A percentile compares a stretch with the other conserved stretches of the same genome.
Conservation (phyloP, 148 eudicot genomes). For the Bassia scoparia region DNA sequence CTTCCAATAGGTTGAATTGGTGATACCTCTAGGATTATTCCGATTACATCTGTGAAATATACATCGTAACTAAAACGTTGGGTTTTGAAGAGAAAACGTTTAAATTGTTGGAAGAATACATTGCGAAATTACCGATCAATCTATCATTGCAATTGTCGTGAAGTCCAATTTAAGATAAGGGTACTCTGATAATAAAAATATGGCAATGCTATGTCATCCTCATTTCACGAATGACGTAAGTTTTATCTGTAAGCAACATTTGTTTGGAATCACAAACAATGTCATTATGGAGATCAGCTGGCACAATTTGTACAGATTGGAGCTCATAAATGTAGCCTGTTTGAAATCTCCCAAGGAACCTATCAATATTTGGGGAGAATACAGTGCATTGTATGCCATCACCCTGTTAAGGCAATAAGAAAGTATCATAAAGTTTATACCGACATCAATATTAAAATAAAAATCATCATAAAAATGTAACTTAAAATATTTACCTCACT, state of each 20-base stretch:
- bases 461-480: no score
- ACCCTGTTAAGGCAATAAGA: not conserved
- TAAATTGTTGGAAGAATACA: not conserved
- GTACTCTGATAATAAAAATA: no score
- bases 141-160: not conserved
- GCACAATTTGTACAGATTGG: not conserved
- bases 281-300: not conserved
- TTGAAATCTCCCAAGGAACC: not conserved
- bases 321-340: not conserved
- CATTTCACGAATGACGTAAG: not conserved
- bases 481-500: not conserved
- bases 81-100: not conserved
- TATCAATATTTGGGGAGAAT: not conserved
- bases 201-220: not conserved
- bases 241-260: not conserved
- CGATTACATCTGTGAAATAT: not conserved
- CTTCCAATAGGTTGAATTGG: not conserved
- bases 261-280: no score
- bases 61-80: not conserved
- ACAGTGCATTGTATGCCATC: not conserved
- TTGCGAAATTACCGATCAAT: not conserved
- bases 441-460: not conserved
- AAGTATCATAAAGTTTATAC: not conserved
- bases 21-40: not conserved
- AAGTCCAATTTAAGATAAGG: not conserved